phyloP scores from a whole-genome alignment of 352 stramenopile genomes.

The Saprolegnia parasitica region DNA sequence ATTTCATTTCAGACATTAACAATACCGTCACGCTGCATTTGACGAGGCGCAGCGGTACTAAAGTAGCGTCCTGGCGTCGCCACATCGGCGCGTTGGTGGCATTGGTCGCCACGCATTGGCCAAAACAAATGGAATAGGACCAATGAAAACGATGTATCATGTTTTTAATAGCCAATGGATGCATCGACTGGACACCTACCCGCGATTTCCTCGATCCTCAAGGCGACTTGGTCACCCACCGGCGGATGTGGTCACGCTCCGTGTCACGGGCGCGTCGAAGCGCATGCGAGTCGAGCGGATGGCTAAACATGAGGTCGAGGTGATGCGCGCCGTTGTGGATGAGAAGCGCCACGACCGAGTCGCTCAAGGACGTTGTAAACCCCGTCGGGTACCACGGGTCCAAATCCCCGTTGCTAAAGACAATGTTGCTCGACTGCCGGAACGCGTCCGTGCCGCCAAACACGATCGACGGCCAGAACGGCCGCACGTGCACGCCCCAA shows the following conservation, averaged over 20 bases:
- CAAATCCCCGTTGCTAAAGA: conserved; percentile 63
- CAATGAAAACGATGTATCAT: no score
- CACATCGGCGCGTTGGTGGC: no score
- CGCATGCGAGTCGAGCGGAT: conserved; percentile 42
- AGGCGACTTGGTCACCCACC: conserved; percentile 36
- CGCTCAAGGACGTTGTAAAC: conserved; percentile 36
- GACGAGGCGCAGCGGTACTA: no score
- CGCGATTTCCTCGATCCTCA: no score
- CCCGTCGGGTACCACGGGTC: conserved; percentile 55
- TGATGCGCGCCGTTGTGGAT: conserved; percentile 50
- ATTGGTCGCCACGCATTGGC: no score
- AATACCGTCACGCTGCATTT: no score
- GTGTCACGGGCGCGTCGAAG: conserved; percentile 38
- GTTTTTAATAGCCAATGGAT: no score
- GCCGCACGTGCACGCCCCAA: conserved; percentile 46
- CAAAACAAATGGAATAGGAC: no score
- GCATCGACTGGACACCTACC: no score
- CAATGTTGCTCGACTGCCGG: conserved; percentile 48
- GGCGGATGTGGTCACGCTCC: conserved; percentile 41
- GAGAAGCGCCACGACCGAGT: conserved; percentile 41
- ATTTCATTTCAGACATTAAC: no score
- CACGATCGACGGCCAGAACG: conserved; percentile 39
- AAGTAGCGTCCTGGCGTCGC: no score
- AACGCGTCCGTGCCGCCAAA: conserved; percentile 53
- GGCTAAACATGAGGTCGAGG: conserved; percentile 53